Evolutionary conservation across 768 basidiomycete genomes (phyloP).

Genomic region (Collybia nuda): DNA sequence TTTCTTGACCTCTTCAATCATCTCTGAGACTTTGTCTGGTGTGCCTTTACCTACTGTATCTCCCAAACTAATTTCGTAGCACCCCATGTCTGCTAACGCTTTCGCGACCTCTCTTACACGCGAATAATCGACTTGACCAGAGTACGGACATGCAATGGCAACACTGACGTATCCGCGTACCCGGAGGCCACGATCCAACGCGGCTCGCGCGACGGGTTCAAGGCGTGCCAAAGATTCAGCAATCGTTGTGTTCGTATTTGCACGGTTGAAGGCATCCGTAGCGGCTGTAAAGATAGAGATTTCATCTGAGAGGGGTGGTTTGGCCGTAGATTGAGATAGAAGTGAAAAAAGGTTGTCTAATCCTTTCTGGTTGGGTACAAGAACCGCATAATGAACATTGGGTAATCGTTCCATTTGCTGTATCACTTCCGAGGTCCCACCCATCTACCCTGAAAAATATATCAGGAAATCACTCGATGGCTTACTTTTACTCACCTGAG

Average conservation of each 20-base stretch:
- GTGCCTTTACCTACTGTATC: constrained; percentile 91
- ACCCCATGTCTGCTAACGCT: constrained; percentile 84
- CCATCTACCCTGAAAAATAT: constrained; percentile 58
- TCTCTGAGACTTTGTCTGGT: constrained; percentile 60
- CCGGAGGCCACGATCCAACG: constrained; percentile 58
- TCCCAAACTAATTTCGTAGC: constrained; percentile 89
- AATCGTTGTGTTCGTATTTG: constrained; percentile 80
- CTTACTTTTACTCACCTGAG: constrained; percentile 56
- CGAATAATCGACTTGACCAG: constrained; percentile 68
- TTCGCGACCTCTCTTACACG: constrained; percentile 69
- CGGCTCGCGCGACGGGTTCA: constrained; percentile 58
- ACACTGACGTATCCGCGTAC: constrained; percentile 89
- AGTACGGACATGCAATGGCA: constrained; percentile 81
- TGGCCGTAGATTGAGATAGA: constrained; percentile 36
- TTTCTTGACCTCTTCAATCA: constrained; percentile 72
- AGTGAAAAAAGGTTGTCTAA: constrained; percentile 66
- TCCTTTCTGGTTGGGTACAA: constrained; percentile 79
- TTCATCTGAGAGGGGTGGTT: constrained; percentile 68
- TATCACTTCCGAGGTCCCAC: constrained; percentile 78
- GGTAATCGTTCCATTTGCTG: constrained; percentile 50
- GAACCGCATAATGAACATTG: constrained; percentile 71
- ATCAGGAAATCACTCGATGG: neutral
- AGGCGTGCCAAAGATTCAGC: constrained; percentile 69
- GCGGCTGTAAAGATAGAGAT: constrained; percentile 89
- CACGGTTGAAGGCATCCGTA: constrained; percentile 81